These are phyloP conservation scores for Yamadazyma insecticola DNA, from an alignment of 805 yeast genomes.

Conservation along the genomic window DNA sequence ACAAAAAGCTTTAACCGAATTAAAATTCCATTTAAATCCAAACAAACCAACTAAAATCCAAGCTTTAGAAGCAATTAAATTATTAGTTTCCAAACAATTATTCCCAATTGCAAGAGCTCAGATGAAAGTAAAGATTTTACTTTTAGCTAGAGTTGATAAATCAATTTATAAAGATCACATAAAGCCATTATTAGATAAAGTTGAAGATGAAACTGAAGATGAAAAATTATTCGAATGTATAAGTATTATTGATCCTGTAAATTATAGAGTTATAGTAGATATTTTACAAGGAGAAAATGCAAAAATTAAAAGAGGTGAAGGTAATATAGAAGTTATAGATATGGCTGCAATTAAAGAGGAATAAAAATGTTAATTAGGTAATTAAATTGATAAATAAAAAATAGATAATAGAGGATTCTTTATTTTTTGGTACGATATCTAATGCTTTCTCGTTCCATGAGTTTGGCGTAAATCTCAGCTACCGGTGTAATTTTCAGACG, in stretches of 20 bases:
- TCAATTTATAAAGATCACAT: slow-evolving; percentile 28
- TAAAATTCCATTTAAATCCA: slow-evolving; percentile 75
- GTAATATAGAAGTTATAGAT: slow-evolving; percentile 76
- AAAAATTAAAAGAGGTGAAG: slow-evolving; percentile 49
- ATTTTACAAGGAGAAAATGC: slow-evolving; percentile 46
- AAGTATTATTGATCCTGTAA: slow-evolving; percentile 82
- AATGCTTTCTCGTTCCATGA: no score
- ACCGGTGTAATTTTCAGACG: background rate
- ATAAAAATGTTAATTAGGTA: background rate
- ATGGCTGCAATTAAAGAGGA: slow-evolving; percentile 75
- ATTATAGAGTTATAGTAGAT: slow-evolving; percentile 66
- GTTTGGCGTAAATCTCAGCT: no score
- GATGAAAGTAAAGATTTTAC: slow-evolving; percentile 75
- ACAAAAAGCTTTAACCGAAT: slow-evolving; percentile 72
- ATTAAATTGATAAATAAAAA: no score
- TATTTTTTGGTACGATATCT: no score
- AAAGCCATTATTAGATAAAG: slow-evolving; percentile 28
- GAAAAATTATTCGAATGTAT: slow-evolving; percentile 39
- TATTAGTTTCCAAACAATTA: slow-evolving; percentile 70
- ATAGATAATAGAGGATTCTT: no score
- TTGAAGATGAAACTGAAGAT: slow-evolving; percentile 47
- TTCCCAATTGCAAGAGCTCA: slow-evolving; percentile 93
- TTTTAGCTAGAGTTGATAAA: slow-evolving; percentile 51
- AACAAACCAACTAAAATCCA: slow-evolving; percentile 77
- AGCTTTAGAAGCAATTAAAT: slow-evolving; percentile 85